Conservation (phyloP, 2,329 filamentous ascomycete genomes). For the Ophiocordyceps australis region DNA sequence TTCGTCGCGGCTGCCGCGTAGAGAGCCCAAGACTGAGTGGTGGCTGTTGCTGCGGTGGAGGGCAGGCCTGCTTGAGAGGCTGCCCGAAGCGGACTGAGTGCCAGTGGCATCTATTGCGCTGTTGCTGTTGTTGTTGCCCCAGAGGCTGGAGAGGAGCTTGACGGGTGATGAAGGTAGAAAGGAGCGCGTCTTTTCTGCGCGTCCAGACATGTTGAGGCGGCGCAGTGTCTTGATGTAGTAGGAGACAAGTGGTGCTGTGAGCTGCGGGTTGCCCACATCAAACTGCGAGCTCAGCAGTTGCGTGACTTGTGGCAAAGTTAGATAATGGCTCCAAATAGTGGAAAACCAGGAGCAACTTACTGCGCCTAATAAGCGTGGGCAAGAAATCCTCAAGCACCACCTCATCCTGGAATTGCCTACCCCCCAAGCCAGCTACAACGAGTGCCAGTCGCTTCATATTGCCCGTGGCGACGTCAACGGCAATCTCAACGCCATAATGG, state of each 20-base stretch:
- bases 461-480: conserved; percentile 39
- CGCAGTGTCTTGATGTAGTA: conserved; percentile 65
- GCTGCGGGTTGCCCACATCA: conserved; percentile 41
- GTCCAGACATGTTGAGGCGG: conserved; percentile 43
- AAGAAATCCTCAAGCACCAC: conserved; percentile 56
- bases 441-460: conserved; percentile 31
- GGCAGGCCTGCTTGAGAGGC: conserved; percentile 23
- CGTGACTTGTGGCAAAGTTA: conserved; percentile 36
- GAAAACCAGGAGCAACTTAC: conserved; percentile 25
- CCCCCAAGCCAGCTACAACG: conserved; percentile 44
- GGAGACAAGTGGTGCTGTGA: conserved; percentile 53
- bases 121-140: conserved; percentile 39
- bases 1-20: conserved; percentile 25
- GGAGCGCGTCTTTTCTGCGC: conserved; percentile 45
- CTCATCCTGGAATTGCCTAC: conserved; percentile 55
- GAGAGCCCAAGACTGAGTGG: conserved; percentile 36
- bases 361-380: conserved; percentile 53
- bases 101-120: conserved; percentile 8
- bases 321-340: conserved; percentile 4
- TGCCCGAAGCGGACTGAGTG: no score
- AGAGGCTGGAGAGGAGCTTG: conserved; percentile 73
- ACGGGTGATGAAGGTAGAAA: conserved; percentile 74
- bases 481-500: conserved; percentile 54
- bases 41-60: conserved; percentile 25
- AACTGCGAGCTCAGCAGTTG: conserved; percentile 56